Conservation (phyloP, 345 rosid species). For the Gossypium raimondii region DNA sequence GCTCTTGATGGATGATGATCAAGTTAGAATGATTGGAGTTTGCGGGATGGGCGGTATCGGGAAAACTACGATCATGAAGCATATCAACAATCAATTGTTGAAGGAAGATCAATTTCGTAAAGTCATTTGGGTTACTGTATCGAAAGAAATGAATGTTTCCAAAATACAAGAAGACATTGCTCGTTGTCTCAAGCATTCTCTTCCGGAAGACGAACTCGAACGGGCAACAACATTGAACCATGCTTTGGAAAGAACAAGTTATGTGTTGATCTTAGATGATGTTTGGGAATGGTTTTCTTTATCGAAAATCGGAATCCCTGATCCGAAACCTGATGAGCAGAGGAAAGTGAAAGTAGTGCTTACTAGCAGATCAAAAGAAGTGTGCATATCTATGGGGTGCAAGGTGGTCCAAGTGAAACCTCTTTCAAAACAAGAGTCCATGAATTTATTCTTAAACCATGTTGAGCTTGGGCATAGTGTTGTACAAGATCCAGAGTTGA, state of each 20-base stretch:
- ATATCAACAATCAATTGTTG: slow-evolving; percentile 11
- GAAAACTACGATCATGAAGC: slow-evolving; percentile 4
- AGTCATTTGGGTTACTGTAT: background rate
- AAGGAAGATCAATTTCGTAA: background rate
- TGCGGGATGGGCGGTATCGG: background rate
- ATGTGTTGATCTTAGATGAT: slow-evolving; percentile 18
- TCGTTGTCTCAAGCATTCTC: background rate
- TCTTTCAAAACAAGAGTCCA: slow-evolving; percentile 17
- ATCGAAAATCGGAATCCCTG: slow-evolving; percentile 14
- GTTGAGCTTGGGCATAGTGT: background rate
- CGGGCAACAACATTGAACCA: background rate
- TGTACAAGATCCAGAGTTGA: background rate
- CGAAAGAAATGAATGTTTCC: background rate
- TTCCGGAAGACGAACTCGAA: background rate
- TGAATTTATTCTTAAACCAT: slow-evolving; percentile 19
- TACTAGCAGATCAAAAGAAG: slow-evolving; percentile 5
- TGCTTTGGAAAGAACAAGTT: background rate
- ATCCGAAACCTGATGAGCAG: background rate
- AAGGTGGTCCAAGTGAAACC: slow-evolving; percentile 16
- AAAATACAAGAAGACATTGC: background rate
- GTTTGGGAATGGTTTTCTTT: slow-evolving; percentile 14
- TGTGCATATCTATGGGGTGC: slow-evolving; percentile 9
- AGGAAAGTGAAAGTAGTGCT: slow-evolving; percentile 13
- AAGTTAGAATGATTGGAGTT: slow-evolving; percentile 8
- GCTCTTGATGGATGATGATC: background rate